Base-by-base conservation (phyloP, 2,329 filamentous ascomycete genomes). In the Curvularia hawaiiensis region DNA sequence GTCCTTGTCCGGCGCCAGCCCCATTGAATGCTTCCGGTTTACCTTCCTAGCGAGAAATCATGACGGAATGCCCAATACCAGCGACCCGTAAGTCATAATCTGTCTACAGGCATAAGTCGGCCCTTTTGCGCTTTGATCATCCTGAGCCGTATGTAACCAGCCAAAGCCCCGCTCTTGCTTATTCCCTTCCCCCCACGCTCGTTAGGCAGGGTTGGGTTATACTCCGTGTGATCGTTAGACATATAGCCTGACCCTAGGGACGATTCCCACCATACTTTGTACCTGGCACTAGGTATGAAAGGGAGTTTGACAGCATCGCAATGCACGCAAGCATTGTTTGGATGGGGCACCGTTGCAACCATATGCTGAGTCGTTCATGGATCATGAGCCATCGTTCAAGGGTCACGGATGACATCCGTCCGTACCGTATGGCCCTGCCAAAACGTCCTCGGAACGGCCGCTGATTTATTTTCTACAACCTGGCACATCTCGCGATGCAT, bases 11-110 rank as follows among this genome's bases (percentile, higher is more conserved):
- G 41, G 48, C 41, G 40, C 43, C 31, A 45, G 24, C 41, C 40
- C 40, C 50, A 48, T 57, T 44, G 14, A 51, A 44, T 30, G 39
- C 38, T 38, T 44, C 54, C 54, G 54, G 44, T 33, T 54, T 31
- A 57, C 54, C 41, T 57, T 57, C 54, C 54, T 45, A 41, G 41
- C 39, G 30, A 18, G 33, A 33, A 35, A 28, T 39, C 22, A 54
- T 57, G 54, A 57, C 50, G 54, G 47, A 49, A n/a, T 46, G n/a
- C 33, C 47, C 47, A 35, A 20, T 26, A 51, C 53, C 48, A 52
- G 40, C 48, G 26, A 44, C 50, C 41, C 39, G 47, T 38, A 50
- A 31, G 26, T 43, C 33, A 55, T 35, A 51, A 44, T 16, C 14
- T 20, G 24, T 35, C 35, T 41, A 26, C 49, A 47, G 35, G 49